phyloP scores from a whole-genome alignment of 1,284 basidiomycete genomes.

The Ganoderma boninense region DNA sequence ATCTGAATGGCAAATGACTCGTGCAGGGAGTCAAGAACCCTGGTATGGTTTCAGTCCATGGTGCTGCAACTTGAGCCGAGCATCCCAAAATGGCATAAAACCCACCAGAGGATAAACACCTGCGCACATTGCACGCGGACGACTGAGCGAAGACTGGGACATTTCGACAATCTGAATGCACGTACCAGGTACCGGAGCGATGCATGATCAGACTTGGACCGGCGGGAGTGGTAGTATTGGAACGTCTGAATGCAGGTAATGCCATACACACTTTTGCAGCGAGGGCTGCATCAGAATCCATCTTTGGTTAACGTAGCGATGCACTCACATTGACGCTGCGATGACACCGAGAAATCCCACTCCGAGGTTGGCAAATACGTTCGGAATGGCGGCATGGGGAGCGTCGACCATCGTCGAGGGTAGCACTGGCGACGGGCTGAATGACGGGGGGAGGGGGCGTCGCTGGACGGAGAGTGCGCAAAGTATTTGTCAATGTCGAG shows the following conservation, averaged over 20 bases:
- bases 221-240: slow-evolving; percentile 1
- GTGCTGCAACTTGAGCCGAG: background rate
- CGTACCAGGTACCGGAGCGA: background rate
- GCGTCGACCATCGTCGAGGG: background rate
- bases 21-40: background rate
- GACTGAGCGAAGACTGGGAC: background rate
- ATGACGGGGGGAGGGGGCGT: background rate
- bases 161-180: background rate
- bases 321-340: background rate
- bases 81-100: background rate
- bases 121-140: background rate
- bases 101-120: background rate
- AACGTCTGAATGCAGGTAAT: background rate
- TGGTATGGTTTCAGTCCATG: background rate
- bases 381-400: background rate
- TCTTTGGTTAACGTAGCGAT: background rate
- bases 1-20: background rate
- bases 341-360: background rate
- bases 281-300: background rate
- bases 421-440: background rate
- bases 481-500: too few relatives aligned
- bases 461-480: background rate
- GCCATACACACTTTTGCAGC: background rate
- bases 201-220: background rate
- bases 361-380: background rate